Base-by-base conservation (phyloP, 257 asterid species). In the Perilla frutescens region DNA sequence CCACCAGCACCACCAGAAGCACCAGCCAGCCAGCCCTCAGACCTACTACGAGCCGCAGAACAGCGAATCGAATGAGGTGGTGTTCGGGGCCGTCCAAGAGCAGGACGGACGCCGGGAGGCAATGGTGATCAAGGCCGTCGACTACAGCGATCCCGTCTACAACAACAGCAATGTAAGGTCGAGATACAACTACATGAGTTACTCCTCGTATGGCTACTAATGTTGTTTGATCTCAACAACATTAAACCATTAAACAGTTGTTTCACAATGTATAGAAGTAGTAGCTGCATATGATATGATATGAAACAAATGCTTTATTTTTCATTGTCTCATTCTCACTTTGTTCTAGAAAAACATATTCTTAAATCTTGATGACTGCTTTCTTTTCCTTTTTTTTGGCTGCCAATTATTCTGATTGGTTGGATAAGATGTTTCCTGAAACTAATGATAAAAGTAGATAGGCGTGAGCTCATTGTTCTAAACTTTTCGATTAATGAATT, bases 81-180 rank as follows among this genome's bases (percentile, higher is more conserved):
- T 93, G 77, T 93, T 93, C 12, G 98, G 98, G 36, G 98, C 98
- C 0, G 92, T 91, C 54, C 98, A 91, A 68, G 97, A 90, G 75
- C 91, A 91, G 81, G 91, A 83, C n/a, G 93, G 85, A 7, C 84
- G 86, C 5, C 84, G 88, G 1, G 98, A 91, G 83, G 89, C 93
- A 1, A 62, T 91, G 96, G 98, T 91, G 61, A 85, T 91, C 41
- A 88, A 94, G 79, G 90, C 96, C 0, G 91, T 91, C 32, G 97
- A 94, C 59, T 90, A 83, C 70, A 80, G 86, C 2, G 95, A 94
- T 58, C 91, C 96, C 5, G 61, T 64, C 29, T 79, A 89, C 70
- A 81, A 64, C 29, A 74, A 40, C 54, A 83, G 80, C 34, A 86
- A 80, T 74, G 61, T 85, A 34, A 87, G 99, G 77, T 82, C 93